Percentiles rank a stretch among this genome's conserved stretches.
Conservation (phyloP, 345 rosid species). For the Aquilaria malaccensis region DNA sequence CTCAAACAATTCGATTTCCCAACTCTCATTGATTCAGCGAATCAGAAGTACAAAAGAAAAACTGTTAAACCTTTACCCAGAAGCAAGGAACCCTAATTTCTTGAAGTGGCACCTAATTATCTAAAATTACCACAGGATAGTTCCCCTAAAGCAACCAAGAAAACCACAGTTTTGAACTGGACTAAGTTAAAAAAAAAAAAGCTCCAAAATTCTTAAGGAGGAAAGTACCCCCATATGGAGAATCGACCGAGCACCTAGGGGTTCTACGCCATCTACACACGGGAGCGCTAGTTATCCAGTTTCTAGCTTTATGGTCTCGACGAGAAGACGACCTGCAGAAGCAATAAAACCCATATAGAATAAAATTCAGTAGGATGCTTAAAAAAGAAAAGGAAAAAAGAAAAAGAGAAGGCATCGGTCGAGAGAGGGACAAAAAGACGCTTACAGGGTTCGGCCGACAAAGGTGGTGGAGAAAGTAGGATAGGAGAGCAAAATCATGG, state of each 20-base stretch:
- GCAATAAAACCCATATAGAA: neutral
- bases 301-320: slow-evolving; percentile 12
- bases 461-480: slow-evolving; percentile 44
- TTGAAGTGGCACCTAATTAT: neutral
- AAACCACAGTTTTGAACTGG: neutral
- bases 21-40: no score
- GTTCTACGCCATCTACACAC: slow-evolving; percentile 24
- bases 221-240: slow-evolving; percentile 63
- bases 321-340: neutral
- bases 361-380: neutral
- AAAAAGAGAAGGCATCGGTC: neutral
- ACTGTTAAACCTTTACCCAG: no score
- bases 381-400: neutral
- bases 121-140: slow-evolving; percentile 1
- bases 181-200: neutral
- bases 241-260: slow-evolving; percentile 47
- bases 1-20: no score
- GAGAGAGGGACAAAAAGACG: neutral
- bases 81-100: no score
- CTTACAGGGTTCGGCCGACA: slow-evolving; percentile 45
- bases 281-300: slow-evolving; percentile 19
- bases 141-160: neutral
- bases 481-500: slow-evolving; percentile 44
- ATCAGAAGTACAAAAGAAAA: neutral
- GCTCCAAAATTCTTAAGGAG: neutral